Evolutionary conservation across 1,284 basidiomycete genomes (phyloP), one percentile per base, ranked within the genome.

Genomic region (Entoloma clypeatum): DNA sequence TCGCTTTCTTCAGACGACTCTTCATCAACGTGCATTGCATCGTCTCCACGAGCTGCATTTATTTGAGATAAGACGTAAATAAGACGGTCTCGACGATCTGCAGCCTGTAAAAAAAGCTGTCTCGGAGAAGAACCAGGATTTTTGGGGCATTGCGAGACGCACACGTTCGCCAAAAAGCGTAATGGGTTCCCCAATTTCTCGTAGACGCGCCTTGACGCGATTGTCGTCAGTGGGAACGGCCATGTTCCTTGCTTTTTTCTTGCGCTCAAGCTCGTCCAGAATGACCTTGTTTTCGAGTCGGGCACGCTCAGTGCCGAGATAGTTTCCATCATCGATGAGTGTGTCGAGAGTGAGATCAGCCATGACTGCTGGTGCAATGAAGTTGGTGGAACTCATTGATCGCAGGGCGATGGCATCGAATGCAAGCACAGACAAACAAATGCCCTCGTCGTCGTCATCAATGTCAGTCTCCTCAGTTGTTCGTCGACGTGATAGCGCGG

Each of bases 211-310:
- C 58, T 88, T 86, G 52, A 99, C 95, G 49, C 88, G 86, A 54
- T 78, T 83, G 64, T 99, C 96, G 61, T 98, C 94, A 6, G 96
- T 99, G 4, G 96, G 96, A 3, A 99, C 92, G 10, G 94, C 94
- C 65, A 98, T 79, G 45, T 74, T 85, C 47, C 95, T 77, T n/a
- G 93, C 87, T 56, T 90, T 83, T 71, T 93, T 95, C 74, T 92
- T 95, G 52, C 92, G 77, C 61, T 96, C 92, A n/a, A 97, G 77
- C 63, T 94, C 91, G 59, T 92, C 88, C 39, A 93, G 72, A 35
- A 93, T 77, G 46, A 83, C 81, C 55, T 87, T 81, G 69, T 92
- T 88, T 61, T 88, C 86, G 32, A 77, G 59, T 48, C 77, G 70
- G 39, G 84, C 86, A 30, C 86, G 68, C 50, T 88, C 85, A 7